phyloP scores from a whole-genome alignment of 768 basidiomycete genomes.

The Boletus subcaerulescens region DNA sequence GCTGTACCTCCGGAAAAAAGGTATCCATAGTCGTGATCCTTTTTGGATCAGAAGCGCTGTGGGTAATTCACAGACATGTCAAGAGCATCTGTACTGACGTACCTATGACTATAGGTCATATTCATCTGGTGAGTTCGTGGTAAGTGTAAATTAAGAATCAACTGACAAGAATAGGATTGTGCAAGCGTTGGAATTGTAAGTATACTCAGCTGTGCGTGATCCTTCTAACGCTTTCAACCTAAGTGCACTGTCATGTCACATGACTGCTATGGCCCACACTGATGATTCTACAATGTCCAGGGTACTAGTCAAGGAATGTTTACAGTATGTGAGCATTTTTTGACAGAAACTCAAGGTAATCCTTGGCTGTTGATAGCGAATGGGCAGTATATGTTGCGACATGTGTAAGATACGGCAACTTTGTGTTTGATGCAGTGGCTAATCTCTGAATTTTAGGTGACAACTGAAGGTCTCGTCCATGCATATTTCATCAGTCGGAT shows the following conservation, averaged over 20 bases:
- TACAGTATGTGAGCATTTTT: constrained; percentile 7
- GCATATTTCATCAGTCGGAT: constrained; percentile 22
- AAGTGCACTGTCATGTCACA: constrained; percentile 13
- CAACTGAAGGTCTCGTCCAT: constrained; percentile 24
- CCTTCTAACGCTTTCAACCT: not conserved
- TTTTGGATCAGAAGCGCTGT: constrained; percentile 24
- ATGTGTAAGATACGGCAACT: constrained; percentile 10
- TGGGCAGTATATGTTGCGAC: constrained; percentile 8
- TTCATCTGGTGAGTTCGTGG: constrained; percentile 20
- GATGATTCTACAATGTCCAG: not conserved
- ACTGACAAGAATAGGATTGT: constrained; percentile 14
- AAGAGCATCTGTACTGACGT: not conserved
- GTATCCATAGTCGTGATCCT: constrained; percentile 15
- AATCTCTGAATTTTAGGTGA: constrained; percentile 6
- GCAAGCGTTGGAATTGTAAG: constrained; percentile 19
- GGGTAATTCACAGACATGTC: not conserved
- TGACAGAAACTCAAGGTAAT: not conserved
- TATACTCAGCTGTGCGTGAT: not conserved
- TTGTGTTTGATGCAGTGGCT: not conserved
- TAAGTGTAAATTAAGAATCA: not conserved
- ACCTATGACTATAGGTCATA: constrained; percentile 10
- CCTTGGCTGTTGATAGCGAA: constrained; percentile 7
- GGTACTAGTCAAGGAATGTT: not conserved
- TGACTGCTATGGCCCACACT: constrained; percentile 7
- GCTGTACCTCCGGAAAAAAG: constrained; percentile 20